phyloP scores from a whole-genome alignment of 75 land plant genomes.

The Picea sitchensis region DNA sequence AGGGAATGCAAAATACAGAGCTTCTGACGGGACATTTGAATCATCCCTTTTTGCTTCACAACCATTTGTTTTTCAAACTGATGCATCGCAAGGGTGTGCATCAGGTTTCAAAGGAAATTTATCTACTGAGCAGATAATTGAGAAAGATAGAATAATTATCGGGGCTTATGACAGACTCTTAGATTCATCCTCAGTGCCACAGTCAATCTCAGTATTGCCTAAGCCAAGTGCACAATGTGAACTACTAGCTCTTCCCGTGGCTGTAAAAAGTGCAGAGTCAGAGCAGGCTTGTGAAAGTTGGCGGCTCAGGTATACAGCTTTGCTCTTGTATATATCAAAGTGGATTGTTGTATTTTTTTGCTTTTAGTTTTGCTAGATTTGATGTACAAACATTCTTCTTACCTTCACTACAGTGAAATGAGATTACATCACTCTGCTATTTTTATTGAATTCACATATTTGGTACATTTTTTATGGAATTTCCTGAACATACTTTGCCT shows the following conservation, averaged over 20 bases:
- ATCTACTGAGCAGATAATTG: not conserved
- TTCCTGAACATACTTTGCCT: not conserved
- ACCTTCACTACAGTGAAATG: not conserved
- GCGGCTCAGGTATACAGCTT: slow-evolving; percentile 28
- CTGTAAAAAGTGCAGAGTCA: slow-evolving; percentile 22
- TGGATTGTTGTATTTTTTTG: not conserved
- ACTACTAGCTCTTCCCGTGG: slow-evolving; percentile 12
- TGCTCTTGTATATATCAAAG: not conserved
- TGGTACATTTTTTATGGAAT: not conserved
- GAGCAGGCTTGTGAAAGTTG: slow-evolving; percentile 51
- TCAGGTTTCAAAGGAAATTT: slow-evolving; percentile 16
- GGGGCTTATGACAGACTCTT: slow-evolving; percentile 42
- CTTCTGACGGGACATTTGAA: not conserved
- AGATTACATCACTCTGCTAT: not conserved
- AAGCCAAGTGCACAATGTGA: not conserved
- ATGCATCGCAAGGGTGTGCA: slow-evolving; percentile 17
- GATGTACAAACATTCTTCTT: not conserved
- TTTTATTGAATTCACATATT: not conserved
- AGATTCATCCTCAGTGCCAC: slow-evolving; percentile 34
- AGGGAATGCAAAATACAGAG: slow-evolving; percentile 21
- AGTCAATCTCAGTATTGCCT: slow-evolving; percentile 18
- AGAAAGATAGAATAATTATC: not conserved
- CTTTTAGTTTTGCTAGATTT: not conserved
- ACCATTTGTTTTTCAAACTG: slow-evolving; percentile 5
- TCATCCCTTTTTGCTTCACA: slow-evolving; percentile 1